phyloP scores from a whole-genome alignment of 1,139 yeast species.

The Yamadazyma sp. region DNA sequence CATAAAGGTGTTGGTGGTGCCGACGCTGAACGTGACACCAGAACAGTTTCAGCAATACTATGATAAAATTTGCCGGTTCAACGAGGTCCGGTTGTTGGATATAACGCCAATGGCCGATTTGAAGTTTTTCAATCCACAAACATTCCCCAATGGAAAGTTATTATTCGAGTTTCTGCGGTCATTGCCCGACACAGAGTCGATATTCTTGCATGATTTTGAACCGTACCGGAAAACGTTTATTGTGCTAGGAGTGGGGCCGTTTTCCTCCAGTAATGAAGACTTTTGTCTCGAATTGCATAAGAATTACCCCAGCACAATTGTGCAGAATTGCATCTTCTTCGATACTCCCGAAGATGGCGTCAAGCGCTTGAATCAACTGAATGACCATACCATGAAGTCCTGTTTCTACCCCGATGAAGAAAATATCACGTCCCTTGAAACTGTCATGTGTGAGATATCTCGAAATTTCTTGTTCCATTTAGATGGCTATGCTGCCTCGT shows the following conservation, averaged over 20 bases:
- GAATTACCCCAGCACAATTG: constrained; percentile 57
- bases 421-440: constrained; percentile 52
- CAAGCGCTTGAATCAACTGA: constrained; percentile 16
- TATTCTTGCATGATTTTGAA: constrained; percentile 82
- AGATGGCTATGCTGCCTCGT: constrained; percentile 68
- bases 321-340: constrained; percentile 62
- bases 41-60: constrained; percentile 49
- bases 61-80: constrained; percentile 44
- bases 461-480: constrained; percentile 62
- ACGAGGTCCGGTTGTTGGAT: constrained; percentile 73
- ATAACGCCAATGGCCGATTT: constrained; percentile 63
- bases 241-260: constrained; percentile 62
- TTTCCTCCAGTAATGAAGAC: constrained; percentile 16
- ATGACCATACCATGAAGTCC: constrained; percentile 22
- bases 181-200: constrained; percentile 53
- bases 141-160: constrained; percentile 75
- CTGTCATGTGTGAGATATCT: constrained; percentile 72
- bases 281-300: constrained; percentile 19
- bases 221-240: constrained; percentile 78
- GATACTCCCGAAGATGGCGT: constrained; percentile 42
- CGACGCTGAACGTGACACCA: constrained; percentile 56
- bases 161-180: constrained; percentile 55
- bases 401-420: constrained; percentile 26
- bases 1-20: constrained; percentile 69
- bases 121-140: constrained; percentile 73